Base-by-base conservation (phyloP, 1,139 yeast genomes). In the Wickerhamomyces sp. region DNA sequence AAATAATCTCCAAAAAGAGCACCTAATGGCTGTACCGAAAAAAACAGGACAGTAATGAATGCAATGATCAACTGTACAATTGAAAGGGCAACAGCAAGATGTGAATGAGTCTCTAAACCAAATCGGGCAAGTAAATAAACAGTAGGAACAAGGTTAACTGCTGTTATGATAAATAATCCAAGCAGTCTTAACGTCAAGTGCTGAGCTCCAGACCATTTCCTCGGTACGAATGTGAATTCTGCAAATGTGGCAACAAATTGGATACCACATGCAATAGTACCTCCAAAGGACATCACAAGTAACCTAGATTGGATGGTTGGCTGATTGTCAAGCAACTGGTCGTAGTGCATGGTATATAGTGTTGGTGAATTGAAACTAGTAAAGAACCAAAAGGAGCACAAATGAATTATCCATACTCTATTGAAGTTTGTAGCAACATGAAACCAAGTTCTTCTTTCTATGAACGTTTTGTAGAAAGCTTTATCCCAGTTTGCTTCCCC, bases 341-440 rank as follows among this genome's bases (percentile, higher is more conserved):
- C 58, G 55, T 82, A 86, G 41, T 77, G 61, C 36, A 64, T 65
- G 1, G 95, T 86, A 59, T 85, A 88, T 17, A 88, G 63, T 0
- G 89, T 70, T 0, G 95, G 89, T 0, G 95, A 74, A 58, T 87
- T 86, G 58, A 81, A 81, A 31, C 82, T 69, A 1, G 94, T 84
- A 54, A 81, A 86, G 55, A 78, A 85, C 96, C 96, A 87, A 60
- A 81, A 88, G 41, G 82, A 70, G 0, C 87, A 70, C 7, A 81
- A 60, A 56, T 88, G 96, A 37, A 87, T 78, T 28, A 85, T 78
- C 95, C 96, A 87, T 26, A 87, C 78, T 43, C 96, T 66, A 57
- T 81, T 84, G 59, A 86, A 87, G 56, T 87, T 86, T 3, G 88
- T 80, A 1, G 82, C 63, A 35, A 81, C 65, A 61, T 87, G 96